Conservation (phyloP, 257 asterid species). For the Gentiana straminea region DNA sequence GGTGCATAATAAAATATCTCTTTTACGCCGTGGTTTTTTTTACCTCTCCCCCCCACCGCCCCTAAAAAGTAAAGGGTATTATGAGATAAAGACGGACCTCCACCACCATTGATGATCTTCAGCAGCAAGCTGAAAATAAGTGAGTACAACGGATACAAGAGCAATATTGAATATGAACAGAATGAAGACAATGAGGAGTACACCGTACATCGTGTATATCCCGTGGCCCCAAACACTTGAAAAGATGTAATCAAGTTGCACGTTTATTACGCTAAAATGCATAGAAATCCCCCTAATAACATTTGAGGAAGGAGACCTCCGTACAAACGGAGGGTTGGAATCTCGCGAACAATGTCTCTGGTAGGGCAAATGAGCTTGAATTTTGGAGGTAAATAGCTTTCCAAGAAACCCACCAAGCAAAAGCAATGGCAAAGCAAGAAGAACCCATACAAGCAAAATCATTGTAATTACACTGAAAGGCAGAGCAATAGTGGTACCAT, state of each 20-base stretch:
- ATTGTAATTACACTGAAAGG: slow-evolving; percentile 11
- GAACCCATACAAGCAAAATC: slow-evolving; percentile 15
- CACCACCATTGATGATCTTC: slow-evolving; percentile 37
- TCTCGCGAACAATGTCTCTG: slow-evolving; percentile 20
- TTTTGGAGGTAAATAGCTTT: slow-evolving; percentile 13
- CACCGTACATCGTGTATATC: slow-evolving; percentile 13
- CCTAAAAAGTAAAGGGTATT: too few species aligned
- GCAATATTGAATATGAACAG: slow-evolving; percentile 16
- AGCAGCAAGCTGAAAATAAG: slow-evolving; percentile 25
- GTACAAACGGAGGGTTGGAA: slow-evolving; percentile 22
- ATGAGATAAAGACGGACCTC: slow-evolving; percentile 16
- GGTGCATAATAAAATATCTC: too few species aligned
- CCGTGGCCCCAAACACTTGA: slow-evolving; percentile 22
- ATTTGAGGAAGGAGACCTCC: slow-evolving; percentile 17
- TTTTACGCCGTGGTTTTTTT: too few species aligned
- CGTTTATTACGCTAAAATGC: slow-evolving; percentile 15
- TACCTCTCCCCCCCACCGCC: too few species aligned
- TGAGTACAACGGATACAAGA: slow-evolving; percentile 16
- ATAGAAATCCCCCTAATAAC: slow-evolving; percentile 19
- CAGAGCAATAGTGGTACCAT: slow-evolving; percentile 15
- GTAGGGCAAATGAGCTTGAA: slow-evolving; percentile 23
- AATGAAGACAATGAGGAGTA: slow-evolving; percentile 15
- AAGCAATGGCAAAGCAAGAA: slow-evolving; percentile 14
- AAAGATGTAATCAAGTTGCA: slow-evolving; percentile 19
- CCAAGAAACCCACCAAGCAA: slow-evolving; percentile 19